A percentile compares a stretch with the other conserved stretches of the same genome.
These are phyloP conservation scores for Colletotrichum spaethianum DNA, from an alignment of 2,329 filamentous ascomycete species.

Conservation along the genomic window DNA sequence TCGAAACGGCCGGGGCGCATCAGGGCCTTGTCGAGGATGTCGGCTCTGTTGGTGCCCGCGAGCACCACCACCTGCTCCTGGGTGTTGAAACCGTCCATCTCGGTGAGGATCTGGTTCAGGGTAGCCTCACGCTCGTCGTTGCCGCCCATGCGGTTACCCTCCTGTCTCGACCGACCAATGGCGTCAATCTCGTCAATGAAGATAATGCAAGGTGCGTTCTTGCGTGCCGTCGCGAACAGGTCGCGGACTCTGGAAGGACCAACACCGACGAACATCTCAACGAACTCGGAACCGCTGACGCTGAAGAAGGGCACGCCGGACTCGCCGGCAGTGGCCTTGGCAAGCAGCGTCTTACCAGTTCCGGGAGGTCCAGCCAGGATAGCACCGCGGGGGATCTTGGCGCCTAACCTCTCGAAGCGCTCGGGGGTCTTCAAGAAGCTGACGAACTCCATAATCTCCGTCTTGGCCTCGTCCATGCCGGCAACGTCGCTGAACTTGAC, in stretches of 20 bases:
- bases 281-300: slow-evolving; percentile 98
- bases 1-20: slow-evolving; percentile 97
- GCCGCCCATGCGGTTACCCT: slow-evolving; percentile 79
- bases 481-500: slow-evolving; percentile 98
- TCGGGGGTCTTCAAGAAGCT: slow-evolving; percentile 95
- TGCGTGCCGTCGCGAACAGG: slow-evolving; percentile 92
- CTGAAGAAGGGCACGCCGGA: slow-evolving; percentile 98
- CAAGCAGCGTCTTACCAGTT: slow-evolving; percentile 97
- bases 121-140: slow-evolving; percentile 98
- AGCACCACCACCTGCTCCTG: slow-evolving; percentile 96
- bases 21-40: slow-evolving; percentile 93
- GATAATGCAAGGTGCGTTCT: slow-evolving; percentile 98
- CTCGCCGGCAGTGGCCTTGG: slow-evolving; percentile 97
- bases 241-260: slow-evolving; percentile 96
- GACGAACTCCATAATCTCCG: slow-evolving; percentile 99
- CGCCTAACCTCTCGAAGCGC: slow-evolving; percentile 92
- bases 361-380: slow-evolving; percentile 98
- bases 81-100: slow-evolving; percentile 99
- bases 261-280: slow-evolving; percentile 99
- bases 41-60: slow-evolving; percentile 95
- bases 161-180: slow-evolving; percentile 90
- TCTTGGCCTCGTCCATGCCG: slow-evolving; percentile 97
- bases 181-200: slow-evolving; percentile 99
- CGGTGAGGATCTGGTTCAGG: slow-evolving; percentile 97
- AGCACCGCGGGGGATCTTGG: slow-evolving; percentile 97